A percentile compares a stretch with the other conserved stretches of the same genome.
Evolutionary conservation across 2,329 filamentous ascomycete genomes (phyloP).

Genomic region (Paracoccidioides lutzii): DNA sequence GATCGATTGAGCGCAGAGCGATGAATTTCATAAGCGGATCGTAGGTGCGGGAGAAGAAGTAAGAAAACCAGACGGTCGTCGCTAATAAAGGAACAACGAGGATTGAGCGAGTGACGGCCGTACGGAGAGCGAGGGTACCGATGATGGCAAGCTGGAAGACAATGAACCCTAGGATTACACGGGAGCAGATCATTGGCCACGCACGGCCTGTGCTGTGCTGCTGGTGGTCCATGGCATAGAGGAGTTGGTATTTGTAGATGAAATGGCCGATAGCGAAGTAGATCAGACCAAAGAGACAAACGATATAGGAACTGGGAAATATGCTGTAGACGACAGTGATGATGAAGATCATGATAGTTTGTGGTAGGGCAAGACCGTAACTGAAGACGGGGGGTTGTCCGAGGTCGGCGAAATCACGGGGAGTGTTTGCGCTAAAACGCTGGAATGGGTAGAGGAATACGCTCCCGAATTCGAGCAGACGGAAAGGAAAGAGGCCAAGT

Average conservation of each 20-base stretch:
- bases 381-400: slow-evolving; percentile 75
- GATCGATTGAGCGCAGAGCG: slow-evolving; percentile 70
- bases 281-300: slow-evolving; percentile 63
- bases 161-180: slow-evolving; percentile 70
- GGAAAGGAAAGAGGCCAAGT: slow-evolving; percentile 84
- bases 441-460: slow-evolving; percentile 73
- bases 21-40: slow-evolving; percentile 87
- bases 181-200: slow-evolving; percentile 94
- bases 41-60: slow-evolving; percentile 68
- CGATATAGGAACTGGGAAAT: slow-evolving; percentile 62
- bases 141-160: slow-evolving; percentile 88
- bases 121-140: slow-evolving; percentile 64
- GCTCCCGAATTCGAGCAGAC: slow-evolving; percentile 77
- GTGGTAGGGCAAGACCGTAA: slow-evolving; percentile 92
- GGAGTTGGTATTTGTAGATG: slow-evolving; percentile 90
- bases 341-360: slow-evolving; percentile 83
- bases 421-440: slow-evolving; percentile 67
- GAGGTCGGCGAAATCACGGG: slow-evolving; percentile 75
- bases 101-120: slow-evolving; percentile 59
- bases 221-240: slow-evolving; percentile 97
- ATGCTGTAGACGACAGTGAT: slow-evolving; percentile 93
- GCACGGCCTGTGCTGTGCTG: slow-evolving; percentile 86
- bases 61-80: slow-evolving; percentile 78
- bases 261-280: slow-evolving; percentile 62
- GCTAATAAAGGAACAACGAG: slow-evolving; percentile 64